phyloP scores from a whole-genome alignment of 2,329 filamentous ascomycete genomes.

The Cordyceps cicadae region DNA sequence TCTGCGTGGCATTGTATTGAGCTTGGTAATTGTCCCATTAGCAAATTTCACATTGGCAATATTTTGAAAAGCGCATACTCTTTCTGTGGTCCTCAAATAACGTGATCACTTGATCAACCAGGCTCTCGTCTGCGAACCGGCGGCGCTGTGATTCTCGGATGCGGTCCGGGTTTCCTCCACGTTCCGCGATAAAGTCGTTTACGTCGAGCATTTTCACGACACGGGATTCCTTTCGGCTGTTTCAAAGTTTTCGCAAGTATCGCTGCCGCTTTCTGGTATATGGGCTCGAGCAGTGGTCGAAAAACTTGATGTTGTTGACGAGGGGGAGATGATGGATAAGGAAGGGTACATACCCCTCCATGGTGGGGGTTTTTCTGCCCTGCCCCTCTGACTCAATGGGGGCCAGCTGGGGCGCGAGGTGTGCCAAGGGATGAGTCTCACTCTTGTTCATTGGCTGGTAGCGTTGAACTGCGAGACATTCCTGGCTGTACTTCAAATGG shows the following conservation, averaged over 20 bases:
- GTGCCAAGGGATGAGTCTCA: neutral
- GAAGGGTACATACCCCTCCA: neutral
- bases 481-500: neutral
- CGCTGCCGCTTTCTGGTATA: neutral
- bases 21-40: slow-evolving; percentile 25
- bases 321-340: neutral
- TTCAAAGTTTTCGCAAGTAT: neutral
- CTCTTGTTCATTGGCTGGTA: neutral
- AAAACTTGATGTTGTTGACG: slow-evolving; percentile 2
- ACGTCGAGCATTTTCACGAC: slow-evolving; percentile 59
- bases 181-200: slow-evolving; percentile 71
- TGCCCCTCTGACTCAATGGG: slow-evolving; percentile 10
- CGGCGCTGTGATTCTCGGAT: slow-evolving; percentile 87
- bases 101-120: slow-evolving; percentile 83
- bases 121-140: slow-evolving; percentile 69
- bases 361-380: slow-evolving; percentile 11
- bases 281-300: neutral
- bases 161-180: slow-evolving; percentile 82
- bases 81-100: slow-evolving; percentile 79
- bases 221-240: neutral
- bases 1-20: slow-evolving; percentile 69
- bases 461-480: neutral
- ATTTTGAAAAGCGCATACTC: slow-evolving; percentile 39
- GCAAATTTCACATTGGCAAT: neutral
- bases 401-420: neutral